phyloP scores from a whole-genome alignment of 2,329 filamentous ascomycete species.

The Fusarium protoensiforme region DNA sequence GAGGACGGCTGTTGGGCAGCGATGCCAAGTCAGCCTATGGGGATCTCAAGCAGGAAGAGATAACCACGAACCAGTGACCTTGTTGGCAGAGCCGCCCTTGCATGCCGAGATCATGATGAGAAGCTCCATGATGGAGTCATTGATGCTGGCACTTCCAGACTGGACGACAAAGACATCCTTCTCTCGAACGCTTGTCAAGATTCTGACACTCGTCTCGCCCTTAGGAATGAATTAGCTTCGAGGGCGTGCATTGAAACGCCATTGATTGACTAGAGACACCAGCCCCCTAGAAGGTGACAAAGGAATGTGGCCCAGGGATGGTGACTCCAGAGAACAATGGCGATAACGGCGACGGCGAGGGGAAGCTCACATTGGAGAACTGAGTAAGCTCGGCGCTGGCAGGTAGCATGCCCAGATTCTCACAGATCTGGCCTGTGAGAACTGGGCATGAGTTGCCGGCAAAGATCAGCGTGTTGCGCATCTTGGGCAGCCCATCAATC shows the following conservation, averaged over 20 bases:
- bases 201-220: constrained; percentile 77
- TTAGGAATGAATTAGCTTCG: constrained; percentile 47
- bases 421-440: constrained; percentile 74
- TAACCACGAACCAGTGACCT: constrained; percentile 82
- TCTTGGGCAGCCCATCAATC: constrained; percentile 51
- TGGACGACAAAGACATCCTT: constrained; percentile 99
- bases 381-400: constrained; percentile 74
- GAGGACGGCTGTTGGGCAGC: constrained; percentile 72
- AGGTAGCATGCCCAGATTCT: constrained; percentile 73
- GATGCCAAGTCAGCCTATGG: constrained; percentile 30
- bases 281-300: not conserved
- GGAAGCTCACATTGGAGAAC: constrained; percentile 73
- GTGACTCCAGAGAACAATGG: constrained; percentile 15
- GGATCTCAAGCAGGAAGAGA: constrained; percentile 21
- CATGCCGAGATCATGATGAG: constrained; percentile 99
- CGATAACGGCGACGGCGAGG: constrained; percentile 29
- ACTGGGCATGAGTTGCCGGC: constrained; percentile 74
- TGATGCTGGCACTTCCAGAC: constrained; percentile 94
- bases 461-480: constrained; percentile 76
- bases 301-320: constrained; percentile 21
- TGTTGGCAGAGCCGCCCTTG: constrained; percentile 96
- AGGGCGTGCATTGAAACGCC: constrained; percentile 12
- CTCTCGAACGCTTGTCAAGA: constrained; percentile 84
- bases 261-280: not conserved
- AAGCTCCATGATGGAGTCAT: constrained; percentile 99